Evolutionary conservation across 1,284 basidiomycete genomes (phyloP).

Genomic region (Malassezia arunalokei): DNA sequence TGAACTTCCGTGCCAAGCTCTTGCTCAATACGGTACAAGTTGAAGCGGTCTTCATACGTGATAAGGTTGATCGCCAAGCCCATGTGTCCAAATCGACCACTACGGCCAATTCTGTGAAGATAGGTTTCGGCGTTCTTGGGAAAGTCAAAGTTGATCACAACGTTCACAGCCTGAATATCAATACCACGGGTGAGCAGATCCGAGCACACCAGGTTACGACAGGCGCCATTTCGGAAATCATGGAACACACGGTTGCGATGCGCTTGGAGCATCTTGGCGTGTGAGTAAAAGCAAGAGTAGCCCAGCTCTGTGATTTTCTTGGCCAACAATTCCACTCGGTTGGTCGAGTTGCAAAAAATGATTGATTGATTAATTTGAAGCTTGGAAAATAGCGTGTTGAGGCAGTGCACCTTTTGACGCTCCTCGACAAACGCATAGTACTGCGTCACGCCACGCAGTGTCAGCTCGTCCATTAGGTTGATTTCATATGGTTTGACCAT

Average conservation of each 20-base stretch:
- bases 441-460: conserved; percentile 93
- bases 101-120: conserved; percentile 91
- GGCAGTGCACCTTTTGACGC: conserved; percentile 95
- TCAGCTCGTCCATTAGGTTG: conserved; percentile 99
- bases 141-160: conserved; percentile 99
- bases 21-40: conserved; percentile 92
- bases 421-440: conserved; percentile 99
- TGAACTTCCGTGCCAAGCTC: conserved; percentile 96
- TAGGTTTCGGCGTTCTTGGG: conserved; percentile 98
- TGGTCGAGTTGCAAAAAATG: conserved; percentile 99
- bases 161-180: conserved; percentile 98
- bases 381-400: conserved; percentile 93
- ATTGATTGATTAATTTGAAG: conserved; percentile 99
- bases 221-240: conserved; percentile 95
- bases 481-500: conserved; percentile 95
- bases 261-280: conserved; percentile 97
- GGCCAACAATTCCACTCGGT: conserved; percentile 94
- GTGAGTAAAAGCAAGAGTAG: conserved; percentile 99
- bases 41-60: conserved; percentile 85
- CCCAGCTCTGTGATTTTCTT: conserved; percentile 99
- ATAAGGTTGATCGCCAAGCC: conserved; percentile 87
- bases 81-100: conserved; percentile 90
- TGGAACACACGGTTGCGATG: conserved; percentile 99
- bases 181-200: conserved; percentile 95
- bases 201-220: conserved; percentile 90